Conservation (phyloP, 2,329 filamentous ascomycete species). For the Colletotrichum lindemuthianum region DNA sequence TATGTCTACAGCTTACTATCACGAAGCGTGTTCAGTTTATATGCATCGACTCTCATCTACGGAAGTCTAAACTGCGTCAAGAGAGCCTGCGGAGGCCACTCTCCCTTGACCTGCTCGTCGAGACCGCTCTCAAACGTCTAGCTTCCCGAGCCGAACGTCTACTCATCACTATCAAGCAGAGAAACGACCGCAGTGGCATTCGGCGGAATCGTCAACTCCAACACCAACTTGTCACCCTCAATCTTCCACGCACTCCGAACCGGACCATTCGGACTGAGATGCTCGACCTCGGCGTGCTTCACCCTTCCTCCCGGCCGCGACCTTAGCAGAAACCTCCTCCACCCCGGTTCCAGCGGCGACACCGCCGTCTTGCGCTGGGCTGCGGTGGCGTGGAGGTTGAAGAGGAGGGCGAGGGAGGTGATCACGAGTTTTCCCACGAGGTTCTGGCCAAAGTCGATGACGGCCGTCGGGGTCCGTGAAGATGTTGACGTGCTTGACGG, state of each 20-base stretch:
- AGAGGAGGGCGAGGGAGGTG: conserved; percentile 48
- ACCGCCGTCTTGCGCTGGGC: conserved; percentile 42
- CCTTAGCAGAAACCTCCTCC: conserved; percentile 48
- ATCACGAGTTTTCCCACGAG: conserved; percentile 61
- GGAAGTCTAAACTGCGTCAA: conserved; percentile 20
- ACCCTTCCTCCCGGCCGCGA: conserved; percentile 48
- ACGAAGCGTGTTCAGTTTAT: too few relatives aligned
- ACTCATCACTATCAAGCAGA: conserved; percentile 16
- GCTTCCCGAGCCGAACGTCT: conserved; percentile 3
- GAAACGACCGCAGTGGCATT: conserved; percentile 3
- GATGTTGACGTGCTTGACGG: conserved; percentile 42
- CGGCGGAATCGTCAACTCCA: conserved; percentile 16
- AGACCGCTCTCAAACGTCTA: conserved; percentile 11
- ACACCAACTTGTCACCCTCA: not conserved
- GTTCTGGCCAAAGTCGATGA: conserved; percentile 69
- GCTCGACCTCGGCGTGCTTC: conserved; percentile 45
- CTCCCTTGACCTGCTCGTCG: not conserved
- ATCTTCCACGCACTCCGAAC: conserved; percentile 42
- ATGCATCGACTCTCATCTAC: not conserved
- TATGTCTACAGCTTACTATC: too few relatives aligned
- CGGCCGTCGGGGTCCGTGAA: conserved; percentile 48
- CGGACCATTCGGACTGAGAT: conserved; percentile 44
- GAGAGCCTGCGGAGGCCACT: conserved; percentile 14
- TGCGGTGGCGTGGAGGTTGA: conserved; percentile 44
- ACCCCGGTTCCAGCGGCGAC: conserved; percentile 49